Conservation (phyloP, 2,329 filamentous ascomycete species). For the Coniochaeta sp. region DNA sequence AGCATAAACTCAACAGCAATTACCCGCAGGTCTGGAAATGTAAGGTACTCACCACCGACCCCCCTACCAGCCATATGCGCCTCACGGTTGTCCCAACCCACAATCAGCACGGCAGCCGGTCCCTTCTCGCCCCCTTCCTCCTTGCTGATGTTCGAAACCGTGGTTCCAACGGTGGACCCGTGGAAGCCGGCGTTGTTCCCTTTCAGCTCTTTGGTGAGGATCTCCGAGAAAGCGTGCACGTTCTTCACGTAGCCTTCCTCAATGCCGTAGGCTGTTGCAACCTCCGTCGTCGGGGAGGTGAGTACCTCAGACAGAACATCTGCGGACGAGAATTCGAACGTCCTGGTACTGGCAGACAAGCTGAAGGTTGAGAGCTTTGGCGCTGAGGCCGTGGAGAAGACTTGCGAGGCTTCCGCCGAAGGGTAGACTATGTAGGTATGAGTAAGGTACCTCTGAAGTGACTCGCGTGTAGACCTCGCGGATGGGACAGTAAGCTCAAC, state of each 20-base stretch:
- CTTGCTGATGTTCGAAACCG: not conserved
- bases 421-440: not conserved
- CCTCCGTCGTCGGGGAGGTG: not conserved
- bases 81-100: not conserved
- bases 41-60: not conserved
- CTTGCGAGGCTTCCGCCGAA: not conserved
- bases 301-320: not conserved
- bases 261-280: not conserved
- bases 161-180: not conserved
- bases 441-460: not conserved
- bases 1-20: not conserved
- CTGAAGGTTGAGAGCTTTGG: constrained; percentile 3
- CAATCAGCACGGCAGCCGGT: not conserved
- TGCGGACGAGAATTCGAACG: not conserved
- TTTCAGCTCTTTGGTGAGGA: constrained; percentile 12
- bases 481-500: not conserved
- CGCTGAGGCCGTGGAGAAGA: not conserved
- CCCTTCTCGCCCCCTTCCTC: not conserved
- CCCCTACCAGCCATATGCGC: not conserved
- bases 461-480: not conserved
- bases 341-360: constrained; percentile 1
- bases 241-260: not conserved
- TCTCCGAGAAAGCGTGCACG: not conserved
- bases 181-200: constrained; percentile 11
- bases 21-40: too few relatives aligned